phyloP scores from a whole-genome alignment of 208 protist species.

The Endotrypanum monterogeii region DNA sequence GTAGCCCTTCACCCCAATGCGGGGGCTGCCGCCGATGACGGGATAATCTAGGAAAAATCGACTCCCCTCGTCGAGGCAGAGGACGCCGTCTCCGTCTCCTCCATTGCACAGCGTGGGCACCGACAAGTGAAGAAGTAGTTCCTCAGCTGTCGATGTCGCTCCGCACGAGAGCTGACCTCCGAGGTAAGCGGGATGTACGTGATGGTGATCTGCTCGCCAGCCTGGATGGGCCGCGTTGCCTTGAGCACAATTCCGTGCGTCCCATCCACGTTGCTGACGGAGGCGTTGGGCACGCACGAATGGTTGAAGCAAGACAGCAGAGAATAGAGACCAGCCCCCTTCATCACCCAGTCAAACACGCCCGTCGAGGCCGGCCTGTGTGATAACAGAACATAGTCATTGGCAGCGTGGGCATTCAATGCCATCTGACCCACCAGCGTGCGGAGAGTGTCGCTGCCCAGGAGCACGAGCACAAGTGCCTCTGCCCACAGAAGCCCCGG shows the following conservation, averaged over 20 bases:
- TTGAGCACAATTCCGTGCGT: constrained; percentile 71
- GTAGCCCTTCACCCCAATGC: not conserved
- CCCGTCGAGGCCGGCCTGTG: not conserved
- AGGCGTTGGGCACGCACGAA: constrained; percentile 70
- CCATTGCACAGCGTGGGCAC: constrained; percentile 52
- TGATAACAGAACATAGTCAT: constrained; percentile 38
- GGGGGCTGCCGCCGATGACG: not conserved
- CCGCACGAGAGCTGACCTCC: constrained; percentile 28
- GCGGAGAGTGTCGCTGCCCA: constrained; percentile 61
- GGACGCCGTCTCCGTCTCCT: not conserved
- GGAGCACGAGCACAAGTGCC: constrained; percentile 46
- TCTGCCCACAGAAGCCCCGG: constrained; percentile 36
- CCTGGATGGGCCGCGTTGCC: constrained; percentile 42
- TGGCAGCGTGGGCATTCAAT: constrained; percentile 78
- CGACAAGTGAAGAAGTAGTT: constrained; percentile 80
- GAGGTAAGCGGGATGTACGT: constrained; percentile 71
- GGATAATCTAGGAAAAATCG: not conserved
- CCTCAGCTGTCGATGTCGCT: constrained; percentile 47
- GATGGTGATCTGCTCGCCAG: constrained; percentile 67
- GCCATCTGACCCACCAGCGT: constrained; percentile 70
- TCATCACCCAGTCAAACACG: constrained; percentile 51
- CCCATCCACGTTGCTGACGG: constrained; percentile 38
- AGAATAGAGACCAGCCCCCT: constrained; percentile 75
- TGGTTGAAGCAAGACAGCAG: constrained; percentile 82
- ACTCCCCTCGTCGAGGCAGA: not conserved